Evolutionary conservation across 257 asterid genomes (phyloP), one percentile per base, ranked within the genome.

Genomic region (Verbascum thapsus): DNA sequence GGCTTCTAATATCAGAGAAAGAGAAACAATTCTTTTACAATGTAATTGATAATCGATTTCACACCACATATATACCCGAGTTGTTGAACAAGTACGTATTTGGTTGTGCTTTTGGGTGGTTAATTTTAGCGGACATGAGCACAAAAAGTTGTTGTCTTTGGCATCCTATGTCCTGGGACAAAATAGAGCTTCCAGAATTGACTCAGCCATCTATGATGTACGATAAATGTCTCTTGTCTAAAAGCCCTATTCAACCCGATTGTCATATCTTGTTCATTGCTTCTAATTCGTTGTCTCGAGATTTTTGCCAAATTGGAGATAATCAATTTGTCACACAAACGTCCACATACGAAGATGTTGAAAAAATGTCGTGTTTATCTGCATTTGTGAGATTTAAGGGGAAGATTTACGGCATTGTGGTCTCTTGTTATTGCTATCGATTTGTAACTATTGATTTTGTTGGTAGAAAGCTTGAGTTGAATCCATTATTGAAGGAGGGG

Each of bases 221-320:
- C 53, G 1, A 43, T 18, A 22, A 4, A 42, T 59, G 53, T 13
- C 4, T 59, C 3, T 13, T 59, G 12, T 42, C 66, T n/a, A 42
- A 59, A 59, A 53, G 53, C 2, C 53, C 66, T 2, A 59, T 26
- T 5, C 26, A 59, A 12, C 41, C 53, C 3, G 53, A 13, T 43
- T 59, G 66, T n/a, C 11, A 19, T 26, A n/a, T 43, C 15, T 13
- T 43, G 20, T 41, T 59, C 26, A 22, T 10, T 18, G 1, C 10
- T 22, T 26, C 32, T 26, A 26, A 26, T 26, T 2, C 6, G 7
- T 0, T 3, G 6, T 1, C 1, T 0, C 5, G 7, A 9, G 10
- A 11, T 2, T 26, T 43, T 8, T 60, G 53, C 16, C 32, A 2
- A 17, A 15, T 43, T 26, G 32, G 32, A 26, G 32, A 26, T 26